Percentiles rank a stretch among this genome's conserved stretches.
phyloP scores from a whole-genome alignment of 306 rosid genomes.

The Cajanus cajan region DNA sequence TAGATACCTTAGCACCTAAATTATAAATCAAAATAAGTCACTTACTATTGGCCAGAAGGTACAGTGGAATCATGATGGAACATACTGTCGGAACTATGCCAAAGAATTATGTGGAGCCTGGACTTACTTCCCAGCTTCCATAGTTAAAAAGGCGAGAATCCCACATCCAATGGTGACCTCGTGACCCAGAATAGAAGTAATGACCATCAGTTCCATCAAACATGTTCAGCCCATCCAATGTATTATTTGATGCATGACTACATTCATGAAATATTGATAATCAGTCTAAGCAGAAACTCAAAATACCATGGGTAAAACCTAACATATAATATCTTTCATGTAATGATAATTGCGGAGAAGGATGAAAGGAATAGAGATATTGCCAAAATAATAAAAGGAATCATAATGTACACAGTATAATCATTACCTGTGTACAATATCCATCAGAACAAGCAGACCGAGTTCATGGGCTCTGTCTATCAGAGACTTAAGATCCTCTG shows the following conservation, averaged over 20 bases:
- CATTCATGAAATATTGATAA: slow-evolving; percentile 32
- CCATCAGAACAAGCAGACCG: slow-evolving; percentile 96
- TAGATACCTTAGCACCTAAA: slow-evolving; percentile 85
- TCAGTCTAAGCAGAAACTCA: slow-evolving; percentile 31
- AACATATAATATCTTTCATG: slow-evolving; percentile 21
- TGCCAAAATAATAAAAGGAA: slow-evolving; percentile 11
- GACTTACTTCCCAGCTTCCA: slow-evolving; percentile 99
- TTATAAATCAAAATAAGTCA: slow-evolving; percentile 26
- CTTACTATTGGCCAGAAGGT: slow-evolving; percentile 2
- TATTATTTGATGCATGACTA: slow-evolving; percentile 92
- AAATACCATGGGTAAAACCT: slow-evolving; percentile 19
- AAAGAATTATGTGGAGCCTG: slow-evolving; percentile 15
- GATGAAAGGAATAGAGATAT: neutral
- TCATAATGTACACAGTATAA: neutral
- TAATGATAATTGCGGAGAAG: slow-evolving; percentile 1
- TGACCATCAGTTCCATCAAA: slow-evolving; percentile 96
- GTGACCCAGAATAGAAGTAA: slow-evolving; percentile 93
- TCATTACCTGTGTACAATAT: slow-evolving; percentile 92
- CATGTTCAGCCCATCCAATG: slow-evolving; percentile 95
- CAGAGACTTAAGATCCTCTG: slow-evolving; percentile 91
- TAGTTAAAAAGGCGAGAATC: slow-evolving; percentile 99
- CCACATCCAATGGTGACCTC: slow-evolving; percentile 99
- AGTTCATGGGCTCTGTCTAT: slow-evolving; percentile 95
- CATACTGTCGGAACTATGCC: neutral
- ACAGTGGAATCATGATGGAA: slow-evolving; percentile 18